Percentiles rank a stretch among this genome's conserved stretches.
phyloP scores from a whole-genome alignment of 441 rosid genomes.

The Brassica hybrid region DNA sequence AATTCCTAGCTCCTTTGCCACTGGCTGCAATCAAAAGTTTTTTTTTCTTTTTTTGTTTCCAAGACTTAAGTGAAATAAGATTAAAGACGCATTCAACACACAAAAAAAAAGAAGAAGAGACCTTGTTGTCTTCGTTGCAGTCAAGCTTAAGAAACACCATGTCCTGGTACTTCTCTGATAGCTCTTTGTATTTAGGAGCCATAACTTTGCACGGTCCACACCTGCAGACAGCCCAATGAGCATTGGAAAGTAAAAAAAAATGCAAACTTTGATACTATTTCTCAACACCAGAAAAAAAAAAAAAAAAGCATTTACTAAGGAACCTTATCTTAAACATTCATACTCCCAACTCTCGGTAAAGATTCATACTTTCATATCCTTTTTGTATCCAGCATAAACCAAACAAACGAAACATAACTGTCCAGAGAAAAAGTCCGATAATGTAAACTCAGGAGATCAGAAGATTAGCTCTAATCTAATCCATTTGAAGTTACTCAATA shows the following conservation, averaged over 20 bases:
- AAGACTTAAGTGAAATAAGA: neutral
- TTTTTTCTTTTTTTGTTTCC: neutral
- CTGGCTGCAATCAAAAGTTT: constrained; percentile 56
- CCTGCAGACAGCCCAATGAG: constrained; percentile 45
- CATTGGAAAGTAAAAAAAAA: too few relatives aligned
- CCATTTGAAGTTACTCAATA: neutral
- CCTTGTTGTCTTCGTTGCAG: constrained; percentile 93
- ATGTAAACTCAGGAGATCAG: too few relatives aligned
- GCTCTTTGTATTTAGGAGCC: constrained; percentile 77
- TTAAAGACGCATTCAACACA: too few relatives aligned
- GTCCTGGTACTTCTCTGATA: constrained; percentile 76
- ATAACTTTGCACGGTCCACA: constrained; percentile 96
- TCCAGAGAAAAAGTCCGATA: too few relatives aligned
- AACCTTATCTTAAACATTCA: constrained; percentile 18
- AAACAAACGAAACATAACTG: neutral
- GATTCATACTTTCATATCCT: neutral
- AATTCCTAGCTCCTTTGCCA: constrained; percentile 95
- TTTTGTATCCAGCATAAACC: neutral
- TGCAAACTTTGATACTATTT: neutral
- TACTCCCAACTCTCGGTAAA: neutral
- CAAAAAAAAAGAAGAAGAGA: constrained; percentile 31
- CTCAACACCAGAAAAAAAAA: neutral
- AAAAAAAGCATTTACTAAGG: neutral
- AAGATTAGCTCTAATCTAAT: too few relatives aligned
- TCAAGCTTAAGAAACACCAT: constrained; percentile 92